Conservation (phyloP, 352 stramenopile genomes). For the Phytopythium ostracodes region DNA sequence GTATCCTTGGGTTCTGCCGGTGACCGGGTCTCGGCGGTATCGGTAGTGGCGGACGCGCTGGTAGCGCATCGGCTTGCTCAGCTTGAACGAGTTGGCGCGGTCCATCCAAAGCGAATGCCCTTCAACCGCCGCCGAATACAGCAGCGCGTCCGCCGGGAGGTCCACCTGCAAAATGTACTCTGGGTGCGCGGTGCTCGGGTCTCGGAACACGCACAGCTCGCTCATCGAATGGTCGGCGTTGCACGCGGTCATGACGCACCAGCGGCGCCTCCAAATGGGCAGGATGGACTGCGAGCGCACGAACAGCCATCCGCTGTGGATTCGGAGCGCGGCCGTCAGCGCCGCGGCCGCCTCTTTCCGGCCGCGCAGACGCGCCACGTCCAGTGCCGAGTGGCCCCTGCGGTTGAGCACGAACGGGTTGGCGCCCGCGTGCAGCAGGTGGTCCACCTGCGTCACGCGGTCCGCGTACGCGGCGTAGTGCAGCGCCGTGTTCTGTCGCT, state of each 20-base stretch:
- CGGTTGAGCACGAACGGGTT: slow-evolving; percentile 46
- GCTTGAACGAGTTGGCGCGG: slow-evolving; percentile 40
- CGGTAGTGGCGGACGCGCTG: slow-evolving; percentile 20
- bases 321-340: slow-evolving; percentile 39
- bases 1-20: slow-evolving; percentile 22
- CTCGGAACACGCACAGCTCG: slow-evolving; percentile 52
- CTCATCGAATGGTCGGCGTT: slow-evolving; percentile 32
- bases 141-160: slow-evolving; percentile 14
- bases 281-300: slow-evolving; percentile 33
- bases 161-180: slow-evolving; percentile 44
- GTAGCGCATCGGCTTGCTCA: slow-evolving; percentile 33
- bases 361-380: slow-evolving; percentile 49
- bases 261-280: slow-evolving; percentile 59
- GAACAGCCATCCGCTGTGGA: slow-evolving; percentile 60
- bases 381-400: slow-evolving; percentile 51
- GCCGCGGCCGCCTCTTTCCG: slow-evolving; percentile 32
- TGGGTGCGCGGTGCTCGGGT: slow-evolving; percentile 30
- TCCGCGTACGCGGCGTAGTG: slow-evolving; percentile 64
- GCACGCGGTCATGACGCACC: slow-evolving; percentile 53
- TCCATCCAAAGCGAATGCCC: slow-evolving; percentile 21
- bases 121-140: slow-evolving; percentile 18
- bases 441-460: slow-evolving; percentile 41
- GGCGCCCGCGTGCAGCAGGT: slow-evolving; percentile 44
- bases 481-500: slow-evolving; percentile 54
- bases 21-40: slow-evolving; percentile 32